A percentile compares a stretch with the other conserved stretches of the same genome.
phyloP scores from a whole-genome alignment of 1,284 basidiomycete genomes.

The Athelia sp. region DNA sequence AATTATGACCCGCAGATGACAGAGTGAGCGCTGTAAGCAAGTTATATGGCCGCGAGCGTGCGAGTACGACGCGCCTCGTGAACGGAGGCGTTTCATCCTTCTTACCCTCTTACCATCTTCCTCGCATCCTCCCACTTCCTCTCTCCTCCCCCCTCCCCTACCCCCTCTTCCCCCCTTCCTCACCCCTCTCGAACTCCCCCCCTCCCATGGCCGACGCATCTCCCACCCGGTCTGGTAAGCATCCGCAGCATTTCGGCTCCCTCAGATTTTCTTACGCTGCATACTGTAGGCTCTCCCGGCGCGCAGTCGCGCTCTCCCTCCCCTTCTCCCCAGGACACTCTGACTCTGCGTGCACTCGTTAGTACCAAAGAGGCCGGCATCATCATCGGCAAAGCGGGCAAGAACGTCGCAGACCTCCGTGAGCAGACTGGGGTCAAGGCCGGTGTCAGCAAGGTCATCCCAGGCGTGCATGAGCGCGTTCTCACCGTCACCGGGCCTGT shows the following conservation, averaged over 20 bases:
- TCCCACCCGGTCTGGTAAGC: conserved; percentile 40
- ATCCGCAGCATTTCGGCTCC: conserved; percentile 12
- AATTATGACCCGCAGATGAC: no score
- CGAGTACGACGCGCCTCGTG: not conserved
- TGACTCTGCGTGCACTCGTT: conserved; percentile 91
- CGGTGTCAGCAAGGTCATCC: conserved; percentile 97
- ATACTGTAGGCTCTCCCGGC: conserved; percentile 36
- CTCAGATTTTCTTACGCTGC: conserved; percentile 13
- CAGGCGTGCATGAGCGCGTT: conserved; percentile 96
- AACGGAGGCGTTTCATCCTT: conserved; percentile 4
- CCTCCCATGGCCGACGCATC: conserved; percentile 57
- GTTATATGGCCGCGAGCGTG: no score
- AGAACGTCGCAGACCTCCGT: conserved; percentile 95
- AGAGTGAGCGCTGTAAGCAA: no score
- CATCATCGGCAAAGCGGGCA: conserved; percentile 94
- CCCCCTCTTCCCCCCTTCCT: conserved; percentile 24
- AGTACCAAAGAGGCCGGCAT: conserved; percentile 96
- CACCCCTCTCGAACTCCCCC: conserved; percentile 22
- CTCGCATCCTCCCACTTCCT: conserved; percentile 21
- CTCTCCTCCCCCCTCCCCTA: conserved; percentile 14
- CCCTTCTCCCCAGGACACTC: conserved; percentile 54
- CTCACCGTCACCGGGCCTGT: conserved; percentile 90
- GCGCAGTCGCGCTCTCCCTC: conserved; percentile 66
- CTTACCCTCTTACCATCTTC: conserved; percentile 12
- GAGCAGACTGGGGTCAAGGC: conserved; percentile 96